phyloP scores from a whole-genome alignment of 73 alveolate genomes.

The Paramecium caudatum region DNA sequence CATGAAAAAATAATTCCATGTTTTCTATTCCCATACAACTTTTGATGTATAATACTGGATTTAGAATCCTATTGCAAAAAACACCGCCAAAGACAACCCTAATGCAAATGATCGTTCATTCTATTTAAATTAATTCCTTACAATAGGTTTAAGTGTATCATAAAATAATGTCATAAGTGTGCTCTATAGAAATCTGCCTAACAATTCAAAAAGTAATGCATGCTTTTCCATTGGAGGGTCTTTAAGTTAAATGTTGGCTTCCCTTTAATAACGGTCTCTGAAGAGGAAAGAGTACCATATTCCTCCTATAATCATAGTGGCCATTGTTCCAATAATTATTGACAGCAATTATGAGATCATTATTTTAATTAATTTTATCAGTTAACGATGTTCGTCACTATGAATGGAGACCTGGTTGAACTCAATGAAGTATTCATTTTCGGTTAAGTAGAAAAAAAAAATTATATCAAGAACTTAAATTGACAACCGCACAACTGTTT shows the following conservation, averaged over 20 bases:
- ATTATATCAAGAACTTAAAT: constrained; percentile 1
- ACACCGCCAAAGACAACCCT: constrained; percentile 36
- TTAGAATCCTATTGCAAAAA: neutral
- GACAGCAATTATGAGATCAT: constrained; percentile 15
- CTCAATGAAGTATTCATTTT: neutral
- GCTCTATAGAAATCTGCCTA: neutral
- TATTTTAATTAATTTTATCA: neutral
- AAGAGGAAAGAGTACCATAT: neutral
- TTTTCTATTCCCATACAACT: constrained; percentile 32
- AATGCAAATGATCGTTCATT: neutral
- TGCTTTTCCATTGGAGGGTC: neutral
- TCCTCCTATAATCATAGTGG: constrained; percentile 1
- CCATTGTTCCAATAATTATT: constrained; percentile 11
- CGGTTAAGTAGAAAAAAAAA: neutral
- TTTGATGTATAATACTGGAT: constrained; percentile 4
- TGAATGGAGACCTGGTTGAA: constrained; percentile 33
- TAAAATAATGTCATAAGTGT: neutral
- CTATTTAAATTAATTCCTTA: neutral
- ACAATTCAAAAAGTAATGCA: neutral
- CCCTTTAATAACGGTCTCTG: neutral
- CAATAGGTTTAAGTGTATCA: neutral
- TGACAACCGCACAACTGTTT: constrained; percentile 5
- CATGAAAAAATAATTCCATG: constrained; percentile 35
- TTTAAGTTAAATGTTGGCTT: neutral
- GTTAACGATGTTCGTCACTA: constrained; percentile 31